These are phyloP conservation scores for Pneumocystis murina DNA, from an alignment of 1,139 yeast genomes.

Conservation along the genomic window DNA sequence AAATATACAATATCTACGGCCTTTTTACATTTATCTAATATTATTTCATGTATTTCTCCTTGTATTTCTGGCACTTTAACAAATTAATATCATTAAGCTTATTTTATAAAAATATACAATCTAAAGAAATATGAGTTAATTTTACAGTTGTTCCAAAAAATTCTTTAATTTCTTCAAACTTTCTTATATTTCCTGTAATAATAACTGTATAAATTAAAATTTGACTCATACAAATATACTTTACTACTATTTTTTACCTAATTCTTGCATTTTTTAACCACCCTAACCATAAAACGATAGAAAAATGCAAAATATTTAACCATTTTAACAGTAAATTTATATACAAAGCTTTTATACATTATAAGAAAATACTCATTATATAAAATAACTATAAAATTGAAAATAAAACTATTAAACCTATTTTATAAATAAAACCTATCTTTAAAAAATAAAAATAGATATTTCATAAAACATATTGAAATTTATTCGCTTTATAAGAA, in stretches of 20 bases:
- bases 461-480: no score
- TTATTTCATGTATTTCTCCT: slow-evolving; percentile 72
- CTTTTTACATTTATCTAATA: slow-evolving; percentile 59
- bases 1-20: slow-evolving; percentile 44
- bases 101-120: slow-evolving; percentile 4
- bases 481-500: no score
- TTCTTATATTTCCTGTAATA: slow-evolving; percentile 13
- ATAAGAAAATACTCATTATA: neutral
- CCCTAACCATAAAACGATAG: neutral
- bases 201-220: slow-evolving; percentile 4
- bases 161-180: slow-evolving; percentile 11
- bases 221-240: neutral
- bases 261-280: neutral
- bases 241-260: neutral
- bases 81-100: neutral
- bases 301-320: neutral
- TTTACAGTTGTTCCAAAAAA: slow-evolving; percentile 7
- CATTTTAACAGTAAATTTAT: neutral
- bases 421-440: no score
- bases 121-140: slow-evolving; percentile 7
- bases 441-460: no score
- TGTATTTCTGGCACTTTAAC: slow-evolving; percentile 44
- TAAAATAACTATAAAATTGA: neutral
- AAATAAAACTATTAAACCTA: no score
- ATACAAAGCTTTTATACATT: neutral